phyloP scores from a whole-genome alignment of 495 filamentous ascomycete species.

The Penicillium bialowiezense region DNA sequence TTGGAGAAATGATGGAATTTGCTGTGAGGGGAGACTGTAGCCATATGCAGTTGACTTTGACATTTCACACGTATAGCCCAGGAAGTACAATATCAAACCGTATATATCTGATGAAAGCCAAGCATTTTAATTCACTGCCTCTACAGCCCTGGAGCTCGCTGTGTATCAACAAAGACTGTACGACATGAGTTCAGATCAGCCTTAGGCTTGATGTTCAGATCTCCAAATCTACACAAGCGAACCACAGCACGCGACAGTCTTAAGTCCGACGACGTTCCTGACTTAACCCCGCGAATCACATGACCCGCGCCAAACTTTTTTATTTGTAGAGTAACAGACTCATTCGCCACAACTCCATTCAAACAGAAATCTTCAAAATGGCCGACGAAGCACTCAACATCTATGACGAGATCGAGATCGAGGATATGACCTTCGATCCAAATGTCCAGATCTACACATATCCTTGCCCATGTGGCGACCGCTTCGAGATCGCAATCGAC shows the following conservation, averaged over 20 bases:
- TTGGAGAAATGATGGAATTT: conserved; percentile 29
- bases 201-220: too few species aligned
- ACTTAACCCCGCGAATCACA: conserved; percentile 22
- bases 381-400: conserved; percentile 67
- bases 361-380: conserved; percentile 42
- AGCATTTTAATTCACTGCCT: too few species aligned
- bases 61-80: too few species aligned
- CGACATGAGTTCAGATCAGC: too few species aligned
- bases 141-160: too few species aligned
- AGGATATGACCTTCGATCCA: conserved; percentile 94
- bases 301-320: conserved; percentile 34
- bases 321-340: not conserved
- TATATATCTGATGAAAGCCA: too few species aligned
- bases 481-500: conserved; percentile 85
- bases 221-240: too few species aligned
- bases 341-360: conserved; percentile 4
- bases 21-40: too few species aligned
- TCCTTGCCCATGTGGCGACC: conserved; percentile 95
- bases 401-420: conserved; percentile 99
- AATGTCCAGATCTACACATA: conserved; percentile 85
- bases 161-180: too few species aligned
- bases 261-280: conserved; percentile 1
- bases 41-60: too few species aligned
- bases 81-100: too few species aligned
- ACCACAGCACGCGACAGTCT: not conserved